Percentiles rank a stretch among this genome's conserved stretches.
phyloP scores from a whole-genome alignment of 2,329 filamentous ascomycete species.

The Orbilia blumenaviensis region DNA sequence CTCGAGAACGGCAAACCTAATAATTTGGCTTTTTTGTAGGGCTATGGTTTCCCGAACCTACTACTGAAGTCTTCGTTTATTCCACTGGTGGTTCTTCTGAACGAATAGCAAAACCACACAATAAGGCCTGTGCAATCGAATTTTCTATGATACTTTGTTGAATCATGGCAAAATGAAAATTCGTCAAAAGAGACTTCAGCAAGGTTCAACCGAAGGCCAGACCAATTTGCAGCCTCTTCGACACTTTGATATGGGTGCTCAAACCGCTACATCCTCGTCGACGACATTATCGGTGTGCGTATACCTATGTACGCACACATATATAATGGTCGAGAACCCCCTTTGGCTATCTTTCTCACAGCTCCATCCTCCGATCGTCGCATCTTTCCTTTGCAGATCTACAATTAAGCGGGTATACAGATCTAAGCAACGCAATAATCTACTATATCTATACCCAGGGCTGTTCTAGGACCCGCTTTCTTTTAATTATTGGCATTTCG shows the following conservation, averaged over 20 bases:
- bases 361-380: constrained; percentile 17
- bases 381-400: constrained; percentile 9
- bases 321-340: constrained; percentile 25
- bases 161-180: not conserved
- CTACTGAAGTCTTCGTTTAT: constrained; percentile 5
- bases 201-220: constrained; percentile 24
- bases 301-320: constrained; percentile 30
- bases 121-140: not conserved
- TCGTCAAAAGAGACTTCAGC: not conserved
- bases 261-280: not conserved
- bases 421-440: constrained; percentile 9
- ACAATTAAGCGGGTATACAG: not conserved
- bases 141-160: not conserved
- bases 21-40: constrained; percentile 5
- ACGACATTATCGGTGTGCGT: not conserved
- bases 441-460: not conserved
- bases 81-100: not conserved
- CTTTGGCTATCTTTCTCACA: not conserved
- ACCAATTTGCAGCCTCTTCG: constrained; percentile 5
- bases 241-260: not conserved
- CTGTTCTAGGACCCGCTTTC: not conserved
- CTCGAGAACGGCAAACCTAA: constrained; percentile 35
- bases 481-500: not conserved
- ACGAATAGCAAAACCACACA: not conserved
- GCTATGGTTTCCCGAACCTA: constrained; percentile 11